phyloP scores from a whole-genome alignment of 768 basidiomycete species.

The Mycena olivaceomarginata region DNA sequence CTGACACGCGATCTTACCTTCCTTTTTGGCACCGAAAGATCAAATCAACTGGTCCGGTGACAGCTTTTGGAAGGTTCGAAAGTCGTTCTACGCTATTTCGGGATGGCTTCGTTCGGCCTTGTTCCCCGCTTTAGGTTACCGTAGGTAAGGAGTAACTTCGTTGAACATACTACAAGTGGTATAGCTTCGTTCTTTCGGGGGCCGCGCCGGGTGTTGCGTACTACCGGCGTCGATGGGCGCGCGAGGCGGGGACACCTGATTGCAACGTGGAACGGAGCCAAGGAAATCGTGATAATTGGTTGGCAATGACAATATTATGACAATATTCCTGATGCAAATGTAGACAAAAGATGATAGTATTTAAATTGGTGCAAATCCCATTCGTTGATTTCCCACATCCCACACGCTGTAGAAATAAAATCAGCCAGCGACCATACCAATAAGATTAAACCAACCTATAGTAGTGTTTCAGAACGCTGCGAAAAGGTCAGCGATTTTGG shows the following conservation, averaged over 20 bases:
- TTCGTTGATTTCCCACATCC: slow-evolving; percentile 68
- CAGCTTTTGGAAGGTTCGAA: slow-evolving; percentile 16
- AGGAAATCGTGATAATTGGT: background rate
- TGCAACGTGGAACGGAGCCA: background rate
- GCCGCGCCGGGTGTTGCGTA: background rate
- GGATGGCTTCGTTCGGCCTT: background rate
- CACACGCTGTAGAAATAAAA: slow-evolving; percentile 61
- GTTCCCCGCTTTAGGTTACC: background rate
- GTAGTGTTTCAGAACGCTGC: slow-evolving; percentile 73
- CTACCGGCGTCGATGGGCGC: background rate
- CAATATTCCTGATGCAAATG: background rate
- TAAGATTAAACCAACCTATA: slow-evolving; percentile 52
- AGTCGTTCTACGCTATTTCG: background rate
- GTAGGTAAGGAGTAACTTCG: background rate
- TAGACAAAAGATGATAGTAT: background rate
- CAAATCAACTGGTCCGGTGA: background rate
- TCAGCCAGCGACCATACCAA: slow-evolving; percentile 10
- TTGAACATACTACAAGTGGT: background rate
- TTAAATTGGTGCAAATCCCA: slow-evolving; percentile 70
- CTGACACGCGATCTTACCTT: slow-evolving; percentile 13
- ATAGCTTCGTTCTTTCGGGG: slow-evolving; percentile 17
- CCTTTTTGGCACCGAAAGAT: background rate
- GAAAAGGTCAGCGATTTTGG: background rate
- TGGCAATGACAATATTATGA: background rate
- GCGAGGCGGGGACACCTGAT: slow-evolving; percentile 15